Evolutionary conservation across 208 protist species (phyloP), one percentile per base, ranked within the genome.

Genomic region (Trypanosoma scelopori): DNA sequence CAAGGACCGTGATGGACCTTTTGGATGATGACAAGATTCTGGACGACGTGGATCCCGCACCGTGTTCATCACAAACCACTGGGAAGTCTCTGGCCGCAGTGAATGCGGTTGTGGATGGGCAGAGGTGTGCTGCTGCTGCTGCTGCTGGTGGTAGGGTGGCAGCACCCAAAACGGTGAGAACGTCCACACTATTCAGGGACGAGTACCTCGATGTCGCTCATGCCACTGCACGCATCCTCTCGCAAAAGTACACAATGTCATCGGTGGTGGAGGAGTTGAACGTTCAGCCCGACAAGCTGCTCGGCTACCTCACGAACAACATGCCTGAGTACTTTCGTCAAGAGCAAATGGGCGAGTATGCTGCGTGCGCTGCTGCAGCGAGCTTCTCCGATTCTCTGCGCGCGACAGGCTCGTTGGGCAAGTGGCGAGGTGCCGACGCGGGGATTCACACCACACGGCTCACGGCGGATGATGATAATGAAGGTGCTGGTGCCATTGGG

Each of bases 241-340:
- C 85, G 7, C 85, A 93, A 50, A 85, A 88, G 72, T 93, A 96
- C 70, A 61, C 55, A 1, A 55, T 91, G 1, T 58, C 69, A 30
- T 76, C 81, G 22, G 82, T 93, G 12, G 53, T 80, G 1, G 41
- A 63, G 25, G 43, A 71, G 20, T 61, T 95, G 16, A 91, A 89
- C 51, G 84, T 87, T 2, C 69, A 79, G 1, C 81, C 89, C 4
- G 67, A 74, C 12, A 86, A 86, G 63, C 55, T 92, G 16, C 45
- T 93, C 5, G 79, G 76, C 30, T 95, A 95, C 71, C 16, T 95
- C 13, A 69, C 69, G 41, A 89, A 93, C 75, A 94, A 92, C 42
- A 75, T 91, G 60, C 63, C 68, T 9, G 41, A 58, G 35, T 95
- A 91, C 74, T 93, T 95, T 61, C 41, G 39, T 12, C 62, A 71